Percentiles rank a stretch among this genome's conserved stretches.
Evolutionary conservation across 2,329 filamentous ascomycete species (phyloP).

Genomic region (Cercospora sesami): DNA sequence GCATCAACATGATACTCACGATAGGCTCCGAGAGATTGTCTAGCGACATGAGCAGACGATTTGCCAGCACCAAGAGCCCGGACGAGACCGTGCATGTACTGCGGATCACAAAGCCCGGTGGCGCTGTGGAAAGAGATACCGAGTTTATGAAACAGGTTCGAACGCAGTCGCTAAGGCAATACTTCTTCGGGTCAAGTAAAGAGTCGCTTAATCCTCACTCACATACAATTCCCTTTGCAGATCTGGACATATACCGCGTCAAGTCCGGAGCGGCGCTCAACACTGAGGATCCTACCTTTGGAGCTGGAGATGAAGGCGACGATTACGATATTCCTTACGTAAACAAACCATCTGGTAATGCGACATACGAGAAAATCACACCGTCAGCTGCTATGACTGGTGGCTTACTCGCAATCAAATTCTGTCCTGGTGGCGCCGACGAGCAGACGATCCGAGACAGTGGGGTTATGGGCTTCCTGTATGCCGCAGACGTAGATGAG

Average conservation of each 20-base stretch:
- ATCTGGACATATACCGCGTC: constrained; percentile 63
- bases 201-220: constrained; percentile 83
- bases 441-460: constrained; percentile 74
- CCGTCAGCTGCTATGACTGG: constrained; percentile 72
- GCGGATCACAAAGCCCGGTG: constrained; percentile 79
- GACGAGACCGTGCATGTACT: constrained; percentile 74
- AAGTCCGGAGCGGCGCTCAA: constrained; percentile 25
- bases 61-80: constrained; percentile 49
- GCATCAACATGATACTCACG: constrained; percentile 74
- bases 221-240: constrained; percentile 76
- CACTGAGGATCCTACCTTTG: constrained; percentile 34
- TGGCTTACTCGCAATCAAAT: constrained; percentile 78
- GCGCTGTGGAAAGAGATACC: constrained; percentile 75
- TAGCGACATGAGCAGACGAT: constrained; percentile 70
- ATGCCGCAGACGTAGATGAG: constrained; percentile 87
- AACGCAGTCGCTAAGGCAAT: constrained; percentile 79
- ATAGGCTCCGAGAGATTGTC: constrained; percentile 76
- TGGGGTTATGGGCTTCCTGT: constrained; percentile 87
- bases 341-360: constrained; percentile 22
- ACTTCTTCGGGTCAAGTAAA: constrained; percentile 80
- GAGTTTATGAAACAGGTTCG: constrained; percentile 70
- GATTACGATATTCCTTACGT: constrained; percentile 48
- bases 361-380: constrained; percentile 53
- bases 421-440: constrained; percentile 65
- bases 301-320: constrained; percentile 49